Evolutionary conservation across 2,329 filamentous ascomycete genomes (phyloP).

Genomic region (Stagonosporopsis cucurbitacearum): DNA sequence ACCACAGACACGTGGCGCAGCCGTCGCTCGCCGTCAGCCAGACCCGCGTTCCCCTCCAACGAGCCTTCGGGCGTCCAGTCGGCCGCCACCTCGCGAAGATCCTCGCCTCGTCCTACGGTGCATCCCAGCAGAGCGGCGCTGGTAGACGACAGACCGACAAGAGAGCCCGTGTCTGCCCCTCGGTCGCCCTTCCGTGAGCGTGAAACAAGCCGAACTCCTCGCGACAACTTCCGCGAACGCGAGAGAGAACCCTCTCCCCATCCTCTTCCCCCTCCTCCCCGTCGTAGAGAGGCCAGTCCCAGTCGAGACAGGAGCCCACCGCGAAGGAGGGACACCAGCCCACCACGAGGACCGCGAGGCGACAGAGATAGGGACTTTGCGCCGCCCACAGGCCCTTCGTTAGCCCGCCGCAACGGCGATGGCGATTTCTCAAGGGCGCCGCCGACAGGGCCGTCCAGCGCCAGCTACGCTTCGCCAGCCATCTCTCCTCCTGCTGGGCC

Average conservation of each 20-base stretch:
- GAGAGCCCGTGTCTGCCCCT: constrained; percentile 43
- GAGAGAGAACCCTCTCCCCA: constrained; percentile 43
- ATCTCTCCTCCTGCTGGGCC: constrained; percentile 51
- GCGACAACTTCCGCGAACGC: constrained; percentile 30
- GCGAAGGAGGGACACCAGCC: constrained; percentile 44
- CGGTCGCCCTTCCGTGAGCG: constrained; percentile 46
- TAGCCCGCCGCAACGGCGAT: constrained; percentile 48
- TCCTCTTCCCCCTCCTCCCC: constrained; percentile 47
- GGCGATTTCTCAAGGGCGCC: constrained; percentile 44
- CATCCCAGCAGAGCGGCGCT: constrained; percentile 61
- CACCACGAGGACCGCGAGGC: constrained; percentile 45
- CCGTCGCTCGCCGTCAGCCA: constrained; percentile 58
- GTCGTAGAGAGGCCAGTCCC: constrained; percentile 42
- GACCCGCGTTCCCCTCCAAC: constrained; percentile 50
- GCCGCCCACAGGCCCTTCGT: constrained; percentile 47
- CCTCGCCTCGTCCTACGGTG: constrained; percentile 61
- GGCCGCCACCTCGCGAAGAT: constrained; percentile 64
- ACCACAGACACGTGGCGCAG: constrained; percentile 60
- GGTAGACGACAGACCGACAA: constrained; percentile 33
- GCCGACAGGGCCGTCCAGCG: constrained; percentile 48
- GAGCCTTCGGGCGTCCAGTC: constrained; percentile 62
- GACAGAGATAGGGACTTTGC: constrained; percentile 46
- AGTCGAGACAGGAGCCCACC: constrained; percentile 43
- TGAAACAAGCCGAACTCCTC: constrained; percentile 32
- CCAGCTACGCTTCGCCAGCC: constrained; percentile 46